Conservation (phyloP, 306 rosid genomes). For the Dalbergia oliveri region DNA sequence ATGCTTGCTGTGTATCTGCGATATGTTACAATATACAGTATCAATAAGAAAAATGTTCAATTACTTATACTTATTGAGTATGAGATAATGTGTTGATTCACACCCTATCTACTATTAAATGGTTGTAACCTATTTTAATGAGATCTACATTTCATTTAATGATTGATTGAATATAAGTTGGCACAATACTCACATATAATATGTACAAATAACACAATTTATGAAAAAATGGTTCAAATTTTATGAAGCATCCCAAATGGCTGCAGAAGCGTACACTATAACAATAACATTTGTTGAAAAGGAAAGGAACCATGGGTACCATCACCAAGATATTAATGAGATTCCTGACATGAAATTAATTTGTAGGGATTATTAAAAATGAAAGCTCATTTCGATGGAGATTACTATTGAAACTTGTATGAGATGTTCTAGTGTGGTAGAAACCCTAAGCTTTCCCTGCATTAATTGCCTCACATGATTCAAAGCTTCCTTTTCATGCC, state of each 20-base stretch:
- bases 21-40: not conserved
- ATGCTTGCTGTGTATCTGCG: constrained; percentile 14
- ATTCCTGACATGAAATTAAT: constrained; percentile 74
- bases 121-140: too few species aligned
- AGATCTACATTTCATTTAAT: too few species aligned
- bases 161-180: too few species aligned
- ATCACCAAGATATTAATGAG: constrained; percentile 60
- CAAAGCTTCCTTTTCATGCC: constrained; percentile 56
- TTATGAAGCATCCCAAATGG: not conserved
- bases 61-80: too few species aligned
- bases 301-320: constrained; percentile 22
- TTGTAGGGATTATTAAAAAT: constrained; percentile 64
- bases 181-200: too few species aligned
- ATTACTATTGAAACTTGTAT: constrained; percentile 45
- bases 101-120: too few species aligned
- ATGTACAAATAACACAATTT: too few species aligned
- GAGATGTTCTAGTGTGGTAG: constrained; percentile 38
- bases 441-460: constrained; percentile 56
- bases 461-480: constrained; percentile 81
- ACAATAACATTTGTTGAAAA: not conserved
- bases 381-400: constrained; percentile 59
- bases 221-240: not conserved
- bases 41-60: not conserved
- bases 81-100: too few species aligned
- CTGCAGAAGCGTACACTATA: not conserved